phyloP scores from a whole-genome alignment of 345 rosid genomes.

The Litchi chinensis region DNA sequence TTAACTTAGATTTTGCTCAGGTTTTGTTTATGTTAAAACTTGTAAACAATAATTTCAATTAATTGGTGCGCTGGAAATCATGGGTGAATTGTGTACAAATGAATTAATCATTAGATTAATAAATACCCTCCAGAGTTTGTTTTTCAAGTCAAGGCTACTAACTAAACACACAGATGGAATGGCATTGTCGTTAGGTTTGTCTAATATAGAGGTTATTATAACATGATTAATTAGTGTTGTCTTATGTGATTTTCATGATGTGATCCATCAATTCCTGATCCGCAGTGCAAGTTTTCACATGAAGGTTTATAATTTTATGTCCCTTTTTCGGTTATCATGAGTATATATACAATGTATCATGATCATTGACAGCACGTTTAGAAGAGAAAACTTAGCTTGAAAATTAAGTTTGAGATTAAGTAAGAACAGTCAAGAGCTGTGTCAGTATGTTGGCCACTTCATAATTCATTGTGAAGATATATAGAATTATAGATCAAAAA shows the following conservation, averaged over 20 bases:
- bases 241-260: conserved; percentile 15
- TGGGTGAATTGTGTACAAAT: not conserved
- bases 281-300: not conserved
- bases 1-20: not conserved
- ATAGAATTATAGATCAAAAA: not conserved
- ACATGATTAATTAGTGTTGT: not conserved
- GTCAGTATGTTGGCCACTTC: not conserved
- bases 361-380: not conserved
- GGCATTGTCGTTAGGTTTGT: not conserved
- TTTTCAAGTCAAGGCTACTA: not conserved
- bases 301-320: not conserved
- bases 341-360: not conserved
- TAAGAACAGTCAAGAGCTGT: not conserved
- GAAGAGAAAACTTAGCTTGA: not conserved
- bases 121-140: not conserved
- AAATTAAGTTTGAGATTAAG: conserved; percentile 2
- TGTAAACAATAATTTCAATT: not conserved
- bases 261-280: not conserved
- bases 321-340: not conserved
- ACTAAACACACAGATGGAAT: not conserved
- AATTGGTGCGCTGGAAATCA: not conserved
- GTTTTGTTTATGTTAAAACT: not conserved
- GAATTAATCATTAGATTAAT: not conserved
- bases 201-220: too few species aligned
- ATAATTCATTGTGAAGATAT: not conserved